Evolutionary conservation across 164 flowering plant species (phyloP).

Genomic region (Vitis amurensis): DNA sequence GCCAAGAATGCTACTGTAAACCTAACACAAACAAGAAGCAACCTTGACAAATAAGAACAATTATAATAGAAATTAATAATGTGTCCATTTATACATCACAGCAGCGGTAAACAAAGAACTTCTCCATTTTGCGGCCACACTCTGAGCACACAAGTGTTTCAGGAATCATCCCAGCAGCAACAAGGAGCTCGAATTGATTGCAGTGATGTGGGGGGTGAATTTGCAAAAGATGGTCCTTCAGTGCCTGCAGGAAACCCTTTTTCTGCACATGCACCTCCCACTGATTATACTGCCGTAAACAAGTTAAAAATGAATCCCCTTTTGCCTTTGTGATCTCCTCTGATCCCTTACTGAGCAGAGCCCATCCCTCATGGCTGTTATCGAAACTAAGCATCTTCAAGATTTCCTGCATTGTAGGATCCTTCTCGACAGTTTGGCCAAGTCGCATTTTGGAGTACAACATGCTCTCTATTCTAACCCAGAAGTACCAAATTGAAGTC

Average conservation of each 20-base stretch:
- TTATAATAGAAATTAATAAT: no score
- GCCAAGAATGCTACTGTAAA: no score
- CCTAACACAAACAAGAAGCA: no score
- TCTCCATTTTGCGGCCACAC: slow-evolving; percentile 30
- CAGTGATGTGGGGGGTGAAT: slow-evolving; percentile 24
- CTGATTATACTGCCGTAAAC: slow-evolving; percentile 2
- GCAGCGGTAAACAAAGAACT: slow-evolving; percentile 21
- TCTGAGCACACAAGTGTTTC: slow-evolving; percentile 21
- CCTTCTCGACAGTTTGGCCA: slow-evolving; percentile 3
- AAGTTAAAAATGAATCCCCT: slow-evolving; percentile 7
- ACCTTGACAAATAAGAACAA: no score
- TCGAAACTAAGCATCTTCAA: slow-evolving; percentile 10
- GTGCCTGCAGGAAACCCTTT: slow-evolving; percentile 20
- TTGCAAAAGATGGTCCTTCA: slow-evolving; percentile 6
- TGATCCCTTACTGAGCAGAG: slow-evolving; percentile 16
- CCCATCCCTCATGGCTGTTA: slow-evolving; percentile 18
- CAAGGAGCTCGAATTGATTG: slow-evolving; percentile 14
- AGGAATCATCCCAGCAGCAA: slow-evolving; percentile 6
- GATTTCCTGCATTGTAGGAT: slow-evolving; percentile 14
- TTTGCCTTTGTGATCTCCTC: slow-evolving; percentile 17
- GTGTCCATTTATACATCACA: slow-evolving; percentile 15
- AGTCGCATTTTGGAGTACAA: slow-evolving; percentile 14
- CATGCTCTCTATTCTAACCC: slow-evolving; percentile 24
- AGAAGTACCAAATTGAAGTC: slow-evolving; percentile 17
- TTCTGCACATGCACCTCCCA: slow-evolving; percentile 18